phyloP scores from a whole-genome alignment of 768 basidiomycete genomes.

The Serendipita sp. region DNA sequence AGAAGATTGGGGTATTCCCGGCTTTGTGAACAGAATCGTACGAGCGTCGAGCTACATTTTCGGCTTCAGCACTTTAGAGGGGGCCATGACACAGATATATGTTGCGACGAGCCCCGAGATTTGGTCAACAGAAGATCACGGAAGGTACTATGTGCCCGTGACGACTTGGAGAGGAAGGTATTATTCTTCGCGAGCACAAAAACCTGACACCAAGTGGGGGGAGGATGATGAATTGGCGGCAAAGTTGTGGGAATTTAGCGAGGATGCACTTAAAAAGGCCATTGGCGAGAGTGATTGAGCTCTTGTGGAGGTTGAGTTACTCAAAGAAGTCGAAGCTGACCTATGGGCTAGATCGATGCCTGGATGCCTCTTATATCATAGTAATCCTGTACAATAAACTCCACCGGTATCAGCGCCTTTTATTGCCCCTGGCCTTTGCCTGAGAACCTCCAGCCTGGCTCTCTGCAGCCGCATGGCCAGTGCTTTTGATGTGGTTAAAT shows the following conservation, averaged over 20 bases:
- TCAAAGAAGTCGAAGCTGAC: no score
- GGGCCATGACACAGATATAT: neutral
- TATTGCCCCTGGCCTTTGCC: neutral
- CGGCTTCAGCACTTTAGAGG: neutral
- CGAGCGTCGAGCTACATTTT: neutral
- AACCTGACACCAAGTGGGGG: neutral
- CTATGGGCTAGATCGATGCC: no score
- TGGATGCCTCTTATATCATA: no score
- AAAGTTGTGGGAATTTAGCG: neutral
- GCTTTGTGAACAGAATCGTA: neutral
- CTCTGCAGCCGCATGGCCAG: constrained; percentile 43
- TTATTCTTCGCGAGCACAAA: neutral
- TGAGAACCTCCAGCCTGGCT: neutral
- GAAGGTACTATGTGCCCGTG: neutral
- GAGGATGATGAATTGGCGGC: constrained; percentile 1
- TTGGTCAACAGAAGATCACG: neutral
- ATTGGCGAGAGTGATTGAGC: neutral
- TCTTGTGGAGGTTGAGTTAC: no score
- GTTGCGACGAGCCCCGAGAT: neutral
- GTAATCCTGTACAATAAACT: neutral
- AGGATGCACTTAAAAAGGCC: neutral
- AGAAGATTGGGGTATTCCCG: neutral
- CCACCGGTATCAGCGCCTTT: neutral
- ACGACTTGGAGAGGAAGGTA: neutral
- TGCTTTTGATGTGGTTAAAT: constrained; percentile 53